These are phyloP conservation scores for Ceriops decandra DNA, from an alignment of 345 rosid genomes.

Conservation along the genomic window DNA sequence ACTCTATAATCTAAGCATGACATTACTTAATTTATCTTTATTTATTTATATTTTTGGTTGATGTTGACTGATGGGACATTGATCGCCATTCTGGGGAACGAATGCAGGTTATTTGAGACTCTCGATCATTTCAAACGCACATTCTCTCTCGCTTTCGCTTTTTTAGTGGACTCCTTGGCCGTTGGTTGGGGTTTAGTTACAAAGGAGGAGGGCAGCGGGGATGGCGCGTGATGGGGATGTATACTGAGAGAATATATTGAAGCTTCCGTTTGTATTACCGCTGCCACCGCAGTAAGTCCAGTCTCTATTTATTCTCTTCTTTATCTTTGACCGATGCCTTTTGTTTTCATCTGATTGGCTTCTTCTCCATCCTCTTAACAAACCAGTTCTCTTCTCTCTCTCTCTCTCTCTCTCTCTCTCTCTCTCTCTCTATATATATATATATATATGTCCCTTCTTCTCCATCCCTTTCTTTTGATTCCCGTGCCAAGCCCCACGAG, in stretches of 20 bases:
- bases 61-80: not conserved
- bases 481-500: not conserved
- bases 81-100: not conserved
- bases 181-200: not conserved
- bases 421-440: not conserved
- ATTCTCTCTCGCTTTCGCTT: too few species aligned
- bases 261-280: not conserved
- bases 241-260: not conserved
- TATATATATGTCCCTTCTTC: not conserved
- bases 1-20: not conserved
- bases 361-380: constrained; percentile 11
- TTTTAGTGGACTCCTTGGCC: too few species aligned
- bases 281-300: not conserved
- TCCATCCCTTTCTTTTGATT: not conserved
- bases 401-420: not conserved
- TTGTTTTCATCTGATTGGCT: constrained; percentile 12
- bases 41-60: too few species aligned
- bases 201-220: not conserved
- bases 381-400: not conserved
- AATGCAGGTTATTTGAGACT: too few species aligned
- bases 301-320: not conserved
- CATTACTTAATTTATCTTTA: not conserved
- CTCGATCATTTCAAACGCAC: too few species aligned
- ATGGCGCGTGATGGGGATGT: not conserved
- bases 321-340: constrained; percentile 16